Base-by-base conservation (phyloP, 768 basidiomycete genomes). In the Flagelloscypha sp. region DNA sequence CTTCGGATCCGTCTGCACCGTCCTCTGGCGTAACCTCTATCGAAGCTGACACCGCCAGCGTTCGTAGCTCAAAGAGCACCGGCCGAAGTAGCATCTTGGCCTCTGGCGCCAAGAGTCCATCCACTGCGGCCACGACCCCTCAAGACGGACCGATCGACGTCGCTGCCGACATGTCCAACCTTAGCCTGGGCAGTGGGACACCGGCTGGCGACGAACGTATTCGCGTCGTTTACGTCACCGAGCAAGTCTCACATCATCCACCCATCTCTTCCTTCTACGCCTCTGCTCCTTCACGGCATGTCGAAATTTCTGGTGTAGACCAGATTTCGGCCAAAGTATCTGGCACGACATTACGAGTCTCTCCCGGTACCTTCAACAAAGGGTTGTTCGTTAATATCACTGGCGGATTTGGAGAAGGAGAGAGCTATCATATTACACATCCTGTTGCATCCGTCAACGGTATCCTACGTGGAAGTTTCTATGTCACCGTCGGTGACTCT, bases 221-320 rank as follows among this genome's bases (percentile, higher is more conserved):
- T 11, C 82, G 88, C 22, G 75, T 93, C 28, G 72, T 76, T 5
- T 94, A 75, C 56, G 59, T 93, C 30, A 94, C 90, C 10, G 93
- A 95, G 56, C 93, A 95, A 58, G 79, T 97, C 30, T 95, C 87
- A 2, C 95, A 99, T 59, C 95, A 99, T 50, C 95, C 95, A 0
- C 95, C 95, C 3, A 76, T 97, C 20, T 94, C 89, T 1, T 79
- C 84, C 1, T 94, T 79, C 52, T 79, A 77, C 43, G 87, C 84
- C 6, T 43, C 62, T 4, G 93, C 87, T 55, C 88, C 92, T 0
- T 62, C 74, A 27, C 74, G 78, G 17, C 72, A 74, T 20, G 52
- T 93, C 27, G 79, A 84, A 43, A 66, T 85, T 53, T 60, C 59
- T 12, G 94, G 92, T 4, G 67, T 90, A 38, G 94, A 99, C 62